Conservation (phyloP, 352 stramenopile genomes). For the Globisporangium spiculum region DNA sequence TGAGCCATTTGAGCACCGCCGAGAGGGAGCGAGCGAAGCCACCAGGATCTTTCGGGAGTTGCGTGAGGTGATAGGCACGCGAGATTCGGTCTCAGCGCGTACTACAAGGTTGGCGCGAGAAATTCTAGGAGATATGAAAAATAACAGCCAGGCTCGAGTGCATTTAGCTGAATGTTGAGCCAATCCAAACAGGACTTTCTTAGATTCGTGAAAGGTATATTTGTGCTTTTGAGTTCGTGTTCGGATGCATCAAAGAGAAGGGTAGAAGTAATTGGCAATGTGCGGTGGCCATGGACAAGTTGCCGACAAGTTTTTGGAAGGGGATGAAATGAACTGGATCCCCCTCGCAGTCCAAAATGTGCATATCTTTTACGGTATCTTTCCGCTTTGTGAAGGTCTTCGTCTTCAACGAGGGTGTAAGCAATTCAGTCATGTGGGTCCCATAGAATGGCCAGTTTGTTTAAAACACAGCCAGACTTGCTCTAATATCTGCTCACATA, state of each 20-base stretch:
- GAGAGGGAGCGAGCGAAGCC: not conserved
- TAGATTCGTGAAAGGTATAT: not conserved
- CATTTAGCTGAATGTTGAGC: not conserved
- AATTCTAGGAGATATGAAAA: not conserved
- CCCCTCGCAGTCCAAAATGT: not conserved
- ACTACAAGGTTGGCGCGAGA: not conserved
- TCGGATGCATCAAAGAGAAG: not conserved
- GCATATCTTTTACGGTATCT: slow-evolving; percentile 2
- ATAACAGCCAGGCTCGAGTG: not conserved
- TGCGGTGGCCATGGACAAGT: not conserved
- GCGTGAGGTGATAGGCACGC: not conserved
- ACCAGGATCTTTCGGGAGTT: not conserved
- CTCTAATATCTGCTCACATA: not conserved
- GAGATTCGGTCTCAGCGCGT: not conserved
- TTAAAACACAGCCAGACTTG: not conserved
- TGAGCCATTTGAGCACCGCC: not conserved
- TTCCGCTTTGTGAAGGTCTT: not conserved
- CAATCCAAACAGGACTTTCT: not conserved
- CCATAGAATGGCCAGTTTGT: not conserved
- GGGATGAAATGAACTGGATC: too few species aligned
- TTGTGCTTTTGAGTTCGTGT: not conserved
- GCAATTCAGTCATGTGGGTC: not conserved
- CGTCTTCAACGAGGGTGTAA: not conserved
- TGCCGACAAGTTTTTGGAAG: not conserved
- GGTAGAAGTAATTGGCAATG: not conserved